A percentile compares a stretch with the other conserved stretches of the same genome.
phyloP scores from a whole-genome alignment of 345 rosid genomes.

The Populus pruinosa region DNA sequence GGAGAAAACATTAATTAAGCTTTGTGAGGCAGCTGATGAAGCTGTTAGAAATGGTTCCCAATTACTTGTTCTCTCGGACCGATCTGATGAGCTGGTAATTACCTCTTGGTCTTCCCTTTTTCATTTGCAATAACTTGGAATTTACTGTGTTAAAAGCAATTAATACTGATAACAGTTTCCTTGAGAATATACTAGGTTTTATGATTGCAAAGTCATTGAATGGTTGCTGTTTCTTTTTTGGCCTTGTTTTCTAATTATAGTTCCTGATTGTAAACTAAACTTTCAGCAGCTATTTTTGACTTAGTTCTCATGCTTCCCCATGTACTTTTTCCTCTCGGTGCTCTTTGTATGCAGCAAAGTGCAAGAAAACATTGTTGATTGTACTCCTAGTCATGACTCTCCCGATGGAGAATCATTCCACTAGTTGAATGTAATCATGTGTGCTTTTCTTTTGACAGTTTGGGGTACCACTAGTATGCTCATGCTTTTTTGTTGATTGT shows the following conservation, averaged over 20 bases:
- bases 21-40: slow-evolving; percentile 97
- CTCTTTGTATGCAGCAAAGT: not conserved
- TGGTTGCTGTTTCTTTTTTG: not conserved
- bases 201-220: not conserved
- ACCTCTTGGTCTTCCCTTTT: not conserved
- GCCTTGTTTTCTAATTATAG: not conserved
- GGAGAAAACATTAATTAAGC: slow-evolving; percentile 58
- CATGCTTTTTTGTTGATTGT: not conserved
- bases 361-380: not conserved
- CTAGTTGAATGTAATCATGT: not conserved
- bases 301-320: not conserved
- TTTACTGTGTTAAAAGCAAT: not conserved
- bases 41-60: slow-evolving; percentile 97
- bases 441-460: not conserved
- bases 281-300: not conserved
- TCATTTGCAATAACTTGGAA: not conserved
- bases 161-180: not conserved
- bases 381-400: not conserved
- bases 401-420: not conserved
- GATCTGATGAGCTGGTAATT: slow-evolving; percentile 67
- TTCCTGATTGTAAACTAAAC: not conserved
- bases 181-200: not conserved
- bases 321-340: not conserved
- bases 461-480: not conserved
- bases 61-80: slow-evolving; percentile 87